phyloP scores from a whole-genome alignment of 257 asterid genomes.

The Primulina huaijiensis region DNA sequence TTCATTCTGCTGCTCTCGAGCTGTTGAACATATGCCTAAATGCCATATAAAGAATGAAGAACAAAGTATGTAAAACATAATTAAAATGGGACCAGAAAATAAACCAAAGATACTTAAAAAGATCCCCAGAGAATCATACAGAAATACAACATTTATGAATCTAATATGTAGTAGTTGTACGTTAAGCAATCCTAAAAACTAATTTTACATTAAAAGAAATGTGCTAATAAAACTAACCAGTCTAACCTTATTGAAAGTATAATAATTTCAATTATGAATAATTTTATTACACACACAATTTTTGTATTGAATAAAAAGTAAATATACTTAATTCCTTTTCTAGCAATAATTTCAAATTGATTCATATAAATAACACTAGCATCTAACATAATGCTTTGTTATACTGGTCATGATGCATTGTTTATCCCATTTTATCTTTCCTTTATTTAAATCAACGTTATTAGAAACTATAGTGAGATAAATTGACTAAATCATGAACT shows the following conservation, averaged over 20 bases:
- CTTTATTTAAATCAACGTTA: neutral
- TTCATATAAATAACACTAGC: neutral
- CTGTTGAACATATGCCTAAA: conserved; percentile 94
- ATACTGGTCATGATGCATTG: neutral
- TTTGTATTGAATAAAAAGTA: neutral
- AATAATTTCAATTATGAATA: neutral
- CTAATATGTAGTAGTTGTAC: neutral
- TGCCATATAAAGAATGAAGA: conserved; percentile 26
- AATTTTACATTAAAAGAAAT: no score
- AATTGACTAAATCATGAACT: neutral
- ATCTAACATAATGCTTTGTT: neutral
- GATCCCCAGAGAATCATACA: neutral
- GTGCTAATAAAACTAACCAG: neutral
- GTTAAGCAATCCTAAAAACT: no score
- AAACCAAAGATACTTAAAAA: neutral
- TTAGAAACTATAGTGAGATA: neutral
- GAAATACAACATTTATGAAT: neutral
- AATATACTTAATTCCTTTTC: neutral
- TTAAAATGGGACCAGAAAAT: conserved; percentile 11
- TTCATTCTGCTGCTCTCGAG: conserved; percentile 99
- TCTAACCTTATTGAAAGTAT: neutral
- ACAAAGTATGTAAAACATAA: neutral
- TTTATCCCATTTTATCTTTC: neutral
- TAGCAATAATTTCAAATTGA: neutral
- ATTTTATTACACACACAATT: neutral